Evolutionary conservation across 2,329 filamentous ascomycete species (phyloP), one percentile per base, ranked within the genome.

Genomic region (Phaeosphaeriaceae sp.): DNA sequence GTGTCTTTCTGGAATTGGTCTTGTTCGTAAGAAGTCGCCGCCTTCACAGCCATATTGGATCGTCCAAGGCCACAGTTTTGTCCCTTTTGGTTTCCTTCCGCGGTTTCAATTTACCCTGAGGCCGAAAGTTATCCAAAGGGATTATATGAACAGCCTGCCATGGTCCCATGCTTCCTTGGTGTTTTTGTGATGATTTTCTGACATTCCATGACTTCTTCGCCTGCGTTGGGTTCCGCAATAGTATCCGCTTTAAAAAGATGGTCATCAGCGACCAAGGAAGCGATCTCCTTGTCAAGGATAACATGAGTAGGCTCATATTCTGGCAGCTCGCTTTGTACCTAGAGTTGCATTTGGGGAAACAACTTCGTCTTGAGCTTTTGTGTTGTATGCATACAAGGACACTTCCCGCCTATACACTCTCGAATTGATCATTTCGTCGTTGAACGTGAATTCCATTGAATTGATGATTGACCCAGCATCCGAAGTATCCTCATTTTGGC

Each of bases 381-480:
- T 26, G 39, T 26, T 43, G 20, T 54, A 46, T 7, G 47, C 56
- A 37, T 58, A 60, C 6, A 55, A 28, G 21, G 61, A 61, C 63
- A 72, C 65, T 2, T 63, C 66, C 45, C 64, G 58, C 13, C 59
- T 61, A 56, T 72, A 72, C 1, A 62, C 66, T 32, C 58, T 64
- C 12, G 68, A 72, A 40, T 64, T 68, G 36, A 69, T 44, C 8
- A 72, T 57, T 33, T 67, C 57, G 38, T 71, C 64, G 29, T 71
- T 67, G 35, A 72, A 72, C 0, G 61, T 48, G 17, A 72, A 71
- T n/a, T 68, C 61, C 0, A 59, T 51, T 28, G 58, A 58, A 16
- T 57, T 58, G 12, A 56, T 32, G 2, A 66, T 58, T 0, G 63
- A 61, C 7, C 58, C 49, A 5, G 50, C 52, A 33, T 62, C 64